Percentiles rank a stretch among this genome's conserved stretches.
These are phyloP conservation scores for Nicotiana sylvestris DNA, from an alignment of 257 asterid genomes.

Conservation along the genomic window DNA sequence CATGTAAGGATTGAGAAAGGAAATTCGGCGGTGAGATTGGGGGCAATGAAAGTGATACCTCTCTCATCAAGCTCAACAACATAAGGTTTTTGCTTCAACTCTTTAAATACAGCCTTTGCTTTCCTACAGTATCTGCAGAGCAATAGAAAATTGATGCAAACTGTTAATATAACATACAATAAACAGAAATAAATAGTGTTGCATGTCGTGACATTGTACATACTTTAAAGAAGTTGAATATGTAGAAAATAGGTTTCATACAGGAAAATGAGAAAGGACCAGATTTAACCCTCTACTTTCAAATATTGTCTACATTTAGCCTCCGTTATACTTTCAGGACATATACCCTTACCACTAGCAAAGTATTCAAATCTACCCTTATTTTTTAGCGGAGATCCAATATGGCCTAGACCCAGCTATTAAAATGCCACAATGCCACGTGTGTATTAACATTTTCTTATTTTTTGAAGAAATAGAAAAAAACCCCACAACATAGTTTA, in stretches of 20 bases:
- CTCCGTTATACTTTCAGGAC: too few relatives aligned
- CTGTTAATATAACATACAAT: neutral
- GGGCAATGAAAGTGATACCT: constrained; percentile 30
- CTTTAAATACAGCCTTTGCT: constrained; percentile 86
- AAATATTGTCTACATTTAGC: too few relatives aligned
- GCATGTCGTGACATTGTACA: neutral
- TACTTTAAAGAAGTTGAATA: neutral
- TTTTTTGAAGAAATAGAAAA: too few relatives aligned
- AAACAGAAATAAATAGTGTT: neutral
- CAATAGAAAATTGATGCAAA: neutral
- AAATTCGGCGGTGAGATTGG: constrained; percentile 12
- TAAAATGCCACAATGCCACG: too few relatives aligned
- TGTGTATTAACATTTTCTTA: too few relatives aligned
- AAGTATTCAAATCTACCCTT: too few relatives aligned
- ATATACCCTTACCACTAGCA: too few relatives aligned
- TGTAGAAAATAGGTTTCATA: neutral
- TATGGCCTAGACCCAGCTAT: too few relatives aligned
- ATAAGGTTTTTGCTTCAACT: constrained; percentile 52
- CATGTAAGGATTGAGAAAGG: neutral
- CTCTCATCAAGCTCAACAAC: constrained; percentile 67
- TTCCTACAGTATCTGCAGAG: constrained; percentile 71
- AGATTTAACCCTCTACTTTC: too few relatives aligned
- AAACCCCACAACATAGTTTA: neutral
- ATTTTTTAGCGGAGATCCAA: too few relatives aligned
- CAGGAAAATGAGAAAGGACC: neutral